Evolutionary conservation across 2,329 filamentous ascomycete species (phyloP).

Genomic region (Corniculantispora saksenae): DNA sequence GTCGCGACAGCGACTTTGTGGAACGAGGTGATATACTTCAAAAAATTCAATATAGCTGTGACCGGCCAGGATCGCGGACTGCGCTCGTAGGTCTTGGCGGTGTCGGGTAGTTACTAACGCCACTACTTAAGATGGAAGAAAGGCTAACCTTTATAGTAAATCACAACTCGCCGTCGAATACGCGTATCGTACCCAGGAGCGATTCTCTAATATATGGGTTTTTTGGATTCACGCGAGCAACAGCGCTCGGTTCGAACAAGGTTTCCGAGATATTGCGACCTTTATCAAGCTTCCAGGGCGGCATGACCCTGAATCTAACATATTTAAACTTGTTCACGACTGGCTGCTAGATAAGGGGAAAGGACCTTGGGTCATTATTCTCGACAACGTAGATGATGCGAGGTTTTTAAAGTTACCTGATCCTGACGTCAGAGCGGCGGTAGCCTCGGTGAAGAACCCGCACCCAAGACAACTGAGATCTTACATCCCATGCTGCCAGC

Average conservation of each 20-base stretch:
- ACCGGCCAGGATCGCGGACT: no score
- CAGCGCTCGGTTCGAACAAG: slow-evolving; percentile 34
- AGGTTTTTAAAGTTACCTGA: background rate
- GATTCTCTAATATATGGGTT: slow-evolving; percentile 32
- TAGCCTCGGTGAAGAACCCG: no score
- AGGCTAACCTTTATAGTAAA: slow-evolving; percentile 24
- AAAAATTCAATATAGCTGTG: no score
- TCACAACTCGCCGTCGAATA: slow-evolving; percentile 38
- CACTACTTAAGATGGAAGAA: background rate
- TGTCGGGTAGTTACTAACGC: slow-evolving; percentile 20
- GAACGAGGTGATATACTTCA: no score
- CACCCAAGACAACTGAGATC: slow-evolving; percentile 4
- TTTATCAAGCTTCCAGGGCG: slow-evolving; percentile 31
- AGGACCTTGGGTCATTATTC: slow-evolving; percentile 25
- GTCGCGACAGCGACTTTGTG: no score
- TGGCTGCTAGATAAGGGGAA: slow-evolving; percentile 29
- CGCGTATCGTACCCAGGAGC: slow-evolving; percentile 30
- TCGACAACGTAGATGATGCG: slow-evolving; percentile 26
- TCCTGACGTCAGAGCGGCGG: background rate
- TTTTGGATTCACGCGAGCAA: slow-evolving; percentile 41
- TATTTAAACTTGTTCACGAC: slow-evolving; percentile 34
- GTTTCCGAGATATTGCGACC: slow-evolving; percentile 36
- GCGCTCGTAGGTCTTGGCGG: slow-evolving; percentile 3
- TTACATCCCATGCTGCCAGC: slow-evolving; percentile 25
- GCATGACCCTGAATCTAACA: slow-evolving; percentile 32